These are phyloP conservation scores for Penicillium antarcticum DNA, from an alignment of 495 filamentous ascomycete genomes.

Conservation along the genomic window DNA sequence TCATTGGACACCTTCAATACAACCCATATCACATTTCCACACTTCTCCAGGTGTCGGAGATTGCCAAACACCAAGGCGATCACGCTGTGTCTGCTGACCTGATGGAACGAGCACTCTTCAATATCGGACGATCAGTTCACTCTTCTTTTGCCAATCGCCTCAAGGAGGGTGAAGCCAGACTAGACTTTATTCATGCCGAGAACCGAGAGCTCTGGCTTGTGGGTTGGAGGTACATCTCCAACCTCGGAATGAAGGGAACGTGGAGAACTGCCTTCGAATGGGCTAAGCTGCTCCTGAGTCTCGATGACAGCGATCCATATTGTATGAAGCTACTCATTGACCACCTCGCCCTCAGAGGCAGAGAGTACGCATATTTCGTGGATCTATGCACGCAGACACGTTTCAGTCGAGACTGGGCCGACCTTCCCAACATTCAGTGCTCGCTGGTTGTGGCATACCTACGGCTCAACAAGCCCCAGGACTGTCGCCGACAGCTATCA, in stretches of 20 bases:
- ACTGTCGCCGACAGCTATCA: constrained; percentile 59
- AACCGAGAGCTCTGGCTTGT: constrained; percentile 93
- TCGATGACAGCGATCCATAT: constrained; percentile 83
- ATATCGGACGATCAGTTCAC: constrained; percentile 80
- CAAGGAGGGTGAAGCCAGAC: constrained; percentile 71
- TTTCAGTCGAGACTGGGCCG: constrained; percentile 44
- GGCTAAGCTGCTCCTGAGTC: constrained; percentile 75
- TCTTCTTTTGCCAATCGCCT: constrained; percentile 73
- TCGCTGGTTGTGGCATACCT: constrained; percentile 71
- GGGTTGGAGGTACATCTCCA: constrained; percentile 80
- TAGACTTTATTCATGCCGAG: constrained; percentile 75
- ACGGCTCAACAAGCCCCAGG: constrained; percentile 60
- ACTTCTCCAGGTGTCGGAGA: constrained; percentile 86
- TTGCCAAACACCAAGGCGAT: constrained; percentile 86
- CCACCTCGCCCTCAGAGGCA: constrained; percentile 74
- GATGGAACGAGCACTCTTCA: constrained; percentile 87
- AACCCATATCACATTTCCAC: constrained; percentile 92
- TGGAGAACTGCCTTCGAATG: constrained; percentile 92
- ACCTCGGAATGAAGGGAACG: constrained; percentile 84
- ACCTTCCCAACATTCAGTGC: constrained; percentile 64
- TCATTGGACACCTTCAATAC: constrained; percentile 61
- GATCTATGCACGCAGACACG: constrained; percentile 61
- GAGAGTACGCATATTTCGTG: constrained; percentile 72
- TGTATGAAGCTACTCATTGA: constrained; percentile 75
- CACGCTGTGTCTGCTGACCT: constrained; percentile 81